These are phyloP conservation scores for Pelagomonas calceolata DNA, from an alignment of 108 stramenopile species.

Conservation along the genomic window DNA sequence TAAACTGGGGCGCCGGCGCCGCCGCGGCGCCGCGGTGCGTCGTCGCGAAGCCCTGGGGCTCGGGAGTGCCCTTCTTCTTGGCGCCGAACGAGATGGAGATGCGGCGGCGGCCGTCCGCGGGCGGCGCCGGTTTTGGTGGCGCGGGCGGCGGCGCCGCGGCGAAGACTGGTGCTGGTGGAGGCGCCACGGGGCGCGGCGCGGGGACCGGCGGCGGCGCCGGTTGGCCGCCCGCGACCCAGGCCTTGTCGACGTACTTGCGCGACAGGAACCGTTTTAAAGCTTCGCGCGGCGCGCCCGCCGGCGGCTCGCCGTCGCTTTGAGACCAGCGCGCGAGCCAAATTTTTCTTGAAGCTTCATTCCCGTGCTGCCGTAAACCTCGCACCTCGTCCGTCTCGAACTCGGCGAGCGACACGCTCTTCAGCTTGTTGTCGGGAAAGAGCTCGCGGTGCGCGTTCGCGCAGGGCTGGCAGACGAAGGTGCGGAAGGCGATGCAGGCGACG, in stretches of 20 bases:
- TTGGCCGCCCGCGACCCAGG: background rate
- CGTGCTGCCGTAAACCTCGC: background rate
- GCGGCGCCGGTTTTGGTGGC: no score
- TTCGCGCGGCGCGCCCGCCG: background rate
- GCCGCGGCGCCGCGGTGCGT: no score
- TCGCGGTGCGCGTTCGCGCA: background rate
- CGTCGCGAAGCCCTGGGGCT: no score
- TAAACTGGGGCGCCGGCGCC: no score
- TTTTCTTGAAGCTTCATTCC: background rate
- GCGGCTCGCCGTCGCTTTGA: background rate
- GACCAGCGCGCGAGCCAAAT: background rate
- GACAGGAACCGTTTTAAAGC: background rate
- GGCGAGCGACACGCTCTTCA: background rate
- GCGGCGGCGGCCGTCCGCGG: no score
- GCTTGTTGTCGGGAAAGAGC: background rate
- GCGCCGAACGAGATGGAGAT: no score
- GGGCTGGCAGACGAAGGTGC: background rate
- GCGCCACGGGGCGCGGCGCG: no score
- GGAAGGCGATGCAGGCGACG: background rate
- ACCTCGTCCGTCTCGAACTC: background rate
- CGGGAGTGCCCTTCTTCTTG: no score
- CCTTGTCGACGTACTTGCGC: background rate
- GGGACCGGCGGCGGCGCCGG: no score
- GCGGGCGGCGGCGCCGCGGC: no score
- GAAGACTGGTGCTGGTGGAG: no score